A percentile compares a stretch with the other conserved stretches of the same genome.
Evolutionary conservation across 305 asterid species (phyloP).

Genomic region (Solanum aculeatissimum): DNA sequence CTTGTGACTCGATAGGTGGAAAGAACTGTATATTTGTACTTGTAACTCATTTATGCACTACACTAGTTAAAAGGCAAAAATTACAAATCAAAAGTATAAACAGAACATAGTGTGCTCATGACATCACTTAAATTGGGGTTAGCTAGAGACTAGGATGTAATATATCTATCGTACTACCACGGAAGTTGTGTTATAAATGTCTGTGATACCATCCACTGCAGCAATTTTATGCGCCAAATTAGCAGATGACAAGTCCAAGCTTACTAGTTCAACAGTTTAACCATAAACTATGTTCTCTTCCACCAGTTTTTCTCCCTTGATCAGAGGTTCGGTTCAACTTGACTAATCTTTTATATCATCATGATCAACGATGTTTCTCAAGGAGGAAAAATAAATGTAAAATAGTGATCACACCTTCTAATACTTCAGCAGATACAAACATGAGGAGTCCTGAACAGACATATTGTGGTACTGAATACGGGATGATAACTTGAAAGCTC

Average conservation of each 20-base stretch:
- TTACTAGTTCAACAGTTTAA: neutral
- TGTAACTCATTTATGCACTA: neutral
- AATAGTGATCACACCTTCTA: conserved; percentile 58
- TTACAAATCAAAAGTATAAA: neutral
- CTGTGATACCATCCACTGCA: neutral
- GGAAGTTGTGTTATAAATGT: neutral
- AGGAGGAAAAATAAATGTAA: neutral
- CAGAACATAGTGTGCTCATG: neutral
- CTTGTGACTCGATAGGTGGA: neutral
- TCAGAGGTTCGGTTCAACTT: neutral
- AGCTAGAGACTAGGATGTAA: neutral
- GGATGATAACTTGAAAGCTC: conserved; percentile 62
- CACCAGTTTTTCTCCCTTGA: neutral
- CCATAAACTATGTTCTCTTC: neutral
- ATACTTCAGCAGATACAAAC: conserved; percentile 97
- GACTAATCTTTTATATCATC: neutral
- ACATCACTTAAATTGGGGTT: neutral
- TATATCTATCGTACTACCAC: neutral
- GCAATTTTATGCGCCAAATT: neutral
- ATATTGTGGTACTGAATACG: conserved; percentile 74
- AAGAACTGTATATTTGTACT: neutral
- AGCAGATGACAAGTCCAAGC: neutral
- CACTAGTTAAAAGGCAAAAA: neutral
- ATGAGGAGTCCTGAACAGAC: conserved; percentile 75
- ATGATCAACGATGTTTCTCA: neutral